phyloP scores from a whole-genome alignment of 139 green algal genomes.

The Chlorella sp. region DNA sequence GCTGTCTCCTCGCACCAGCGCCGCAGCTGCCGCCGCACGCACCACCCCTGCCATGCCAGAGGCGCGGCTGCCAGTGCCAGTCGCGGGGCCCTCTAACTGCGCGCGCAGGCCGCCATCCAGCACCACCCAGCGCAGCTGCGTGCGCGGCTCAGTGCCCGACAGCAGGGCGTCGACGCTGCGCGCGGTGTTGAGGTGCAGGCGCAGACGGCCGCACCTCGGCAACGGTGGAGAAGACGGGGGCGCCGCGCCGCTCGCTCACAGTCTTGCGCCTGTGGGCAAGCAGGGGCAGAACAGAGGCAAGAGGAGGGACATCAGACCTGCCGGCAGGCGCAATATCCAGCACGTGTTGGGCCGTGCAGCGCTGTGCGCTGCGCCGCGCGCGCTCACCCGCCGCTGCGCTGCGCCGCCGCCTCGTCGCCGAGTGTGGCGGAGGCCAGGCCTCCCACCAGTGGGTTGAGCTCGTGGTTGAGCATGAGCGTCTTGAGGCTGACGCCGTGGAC shows the following conservation, averaged over 20 bases:
- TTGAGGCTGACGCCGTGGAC: slow-evolving; percentile 70
- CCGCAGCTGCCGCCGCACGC: not conserved
- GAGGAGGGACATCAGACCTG: not conserved
- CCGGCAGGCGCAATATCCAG: not conserved
- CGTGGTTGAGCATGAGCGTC: slow-evolving; percentile 84
- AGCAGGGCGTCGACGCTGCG: slow-evolving; percentile 43
- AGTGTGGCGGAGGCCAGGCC: slow-evolving; percentile 63
- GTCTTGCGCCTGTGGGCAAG: slow-evolving; percentile 21
- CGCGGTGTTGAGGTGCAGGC: slow-evolving; percentile 63
- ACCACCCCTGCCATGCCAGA: not conserved
- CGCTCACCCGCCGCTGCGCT: slow-evolving; percentile 18
- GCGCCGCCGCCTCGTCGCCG: slow-evolving; percentile 64
- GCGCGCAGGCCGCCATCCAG: slow-evolving; percentile 14
- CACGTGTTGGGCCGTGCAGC: not conserved
- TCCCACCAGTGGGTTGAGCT: slow-evolving; percentile 75
- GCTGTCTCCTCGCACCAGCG: no score
- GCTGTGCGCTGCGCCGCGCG: not conserved
- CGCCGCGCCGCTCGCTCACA: slow-evolving; percentile 35
- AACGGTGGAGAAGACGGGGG: slow-evolving; percentile 46
- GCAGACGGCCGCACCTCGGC: slow-evolving; percentile 60
- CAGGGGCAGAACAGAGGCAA: not conserved
- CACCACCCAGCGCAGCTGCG: slow-evolving; percentile 28
- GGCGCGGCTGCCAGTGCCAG: not conserved
- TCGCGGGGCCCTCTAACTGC: slow-evolving; percentile 13
- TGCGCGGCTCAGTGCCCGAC: slow-evolving; percentile 29